A percentile compares a stretch with the other conserved stretches of the same genome.
Conservation (phyloP, 176 grass and related monocot genomes). For the Alopecurus myosuroides region DNA sequence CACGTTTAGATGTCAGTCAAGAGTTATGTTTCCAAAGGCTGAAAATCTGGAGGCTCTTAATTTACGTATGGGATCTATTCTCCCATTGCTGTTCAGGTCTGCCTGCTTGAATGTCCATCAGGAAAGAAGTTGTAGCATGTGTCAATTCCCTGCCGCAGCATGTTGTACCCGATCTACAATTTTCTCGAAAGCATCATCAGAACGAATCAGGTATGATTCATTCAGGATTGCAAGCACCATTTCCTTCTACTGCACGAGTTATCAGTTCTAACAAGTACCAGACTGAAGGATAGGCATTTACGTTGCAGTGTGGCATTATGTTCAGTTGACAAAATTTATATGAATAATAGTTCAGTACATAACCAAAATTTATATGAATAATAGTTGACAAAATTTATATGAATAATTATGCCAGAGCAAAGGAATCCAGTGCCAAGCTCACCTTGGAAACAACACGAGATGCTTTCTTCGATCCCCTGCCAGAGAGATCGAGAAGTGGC, state of each 20-base stretch:
- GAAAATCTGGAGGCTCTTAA: conserved; percentile 27
- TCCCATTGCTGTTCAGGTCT: conserved; percentile 56
- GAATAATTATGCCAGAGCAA: too few species aligned
- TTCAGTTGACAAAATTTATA: background rate
- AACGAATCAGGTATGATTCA: conserved; percentile 69
- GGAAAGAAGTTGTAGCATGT: conserved; percentile 13
- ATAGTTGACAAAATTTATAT: too few species aligned
- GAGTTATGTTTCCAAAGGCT: background rate
- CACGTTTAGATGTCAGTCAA: background rate
- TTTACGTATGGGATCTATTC: conserved; percentile 82
- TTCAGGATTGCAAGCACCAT: conserved; percentile 88
- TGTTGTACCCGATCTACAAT: conserved; percentile 75
- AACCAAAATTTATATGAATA: too few species aligned
- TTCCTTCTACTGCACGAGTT: conserved; percentile 65
- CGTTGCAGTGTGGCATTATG: background rate
- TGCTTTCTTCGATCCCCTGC: background rate
- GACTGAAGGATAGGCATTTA: background rate
- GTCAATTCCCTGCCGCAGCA: background rate
- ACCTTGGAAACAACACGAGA: background rate
- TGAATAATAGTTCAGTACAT: background rate
- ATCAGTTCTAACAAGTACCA: background rate
- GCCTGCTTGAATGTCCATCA: conserved; percentile 67
- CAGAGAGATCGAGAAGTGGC: background rate
- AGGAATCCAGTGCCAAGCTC: background rate
- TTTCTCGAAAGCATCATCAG: conserved; percentile 67